These are phyloP conservation scores for Vigna reflexopilosa DNA, from an alignment of 306 rosid species.

Conservation along the genomic window DNA sequence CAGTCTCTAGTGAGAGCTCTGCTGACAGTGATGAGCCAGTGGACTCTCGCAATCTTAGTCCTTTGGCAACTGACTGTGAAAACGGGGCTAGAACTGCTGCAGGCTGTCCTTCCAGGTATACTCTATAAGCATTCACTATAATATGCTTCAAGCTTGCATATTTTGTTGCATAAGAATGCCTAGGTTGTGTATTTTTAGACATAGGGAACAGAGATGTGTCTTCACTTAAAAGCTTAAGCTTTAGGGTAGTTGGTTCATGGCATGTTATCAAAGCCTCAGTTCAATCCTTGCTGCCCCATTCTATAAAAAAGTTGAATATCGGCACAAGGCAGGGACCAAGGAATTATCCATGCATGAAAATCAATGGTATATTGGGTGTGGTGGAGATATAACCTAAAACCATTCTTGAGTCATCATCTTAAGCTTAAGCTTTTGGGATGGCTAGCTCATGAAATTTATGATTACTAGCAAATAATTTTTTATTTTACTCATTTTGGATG, in stretches of 20 bases:
- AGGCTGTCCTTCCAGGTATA: conserved; percentile 79
- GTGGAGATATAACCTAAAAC: background rate
- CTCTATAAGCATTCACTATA: conserved; percentile 18
- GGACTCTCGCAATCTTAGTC: conserved; percentile 73
- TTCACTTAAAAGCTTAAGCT: background rate
- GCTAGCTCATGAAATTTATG: background rate
- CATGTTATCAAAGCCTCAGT: background rate
- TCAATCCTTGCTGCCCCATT: conserved; percentile 7
- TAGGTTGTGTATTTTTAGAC: conserved; percentile 20
- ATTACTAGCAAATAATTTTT: conserved; percentile 39
- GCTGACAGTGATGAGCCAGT: conserved; percentile 75
- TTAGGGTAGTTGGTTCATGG: conserved; percentile 3
- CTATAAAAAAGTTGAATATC: background rate
- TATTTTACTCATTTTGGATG: conserved; percentile 38
- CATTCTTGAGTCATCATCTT: background rate
- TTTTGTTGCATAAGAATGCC: conserved; percentile 37
- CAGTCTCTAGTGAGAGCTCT: conserved; percentile 74
- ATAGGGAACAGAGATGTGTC: background rate
- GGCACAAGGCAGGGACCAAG: background rate
- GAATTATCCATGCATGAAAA: background rate
- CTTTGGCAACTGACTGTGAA: conserved; percentile 71
- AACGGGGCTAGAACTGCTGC: conserved; percentile 68
- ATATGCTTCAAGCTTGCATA: conserved; percentile 28
- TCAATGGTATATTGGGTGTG: background rate
- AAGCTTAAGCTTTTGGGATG: background rate